These are phyloP conservation scores for Neoboletus subvelutipes DNA, from an alignment of 768 basidiomycete genomes.

Conservation along the genomic window DNA sequence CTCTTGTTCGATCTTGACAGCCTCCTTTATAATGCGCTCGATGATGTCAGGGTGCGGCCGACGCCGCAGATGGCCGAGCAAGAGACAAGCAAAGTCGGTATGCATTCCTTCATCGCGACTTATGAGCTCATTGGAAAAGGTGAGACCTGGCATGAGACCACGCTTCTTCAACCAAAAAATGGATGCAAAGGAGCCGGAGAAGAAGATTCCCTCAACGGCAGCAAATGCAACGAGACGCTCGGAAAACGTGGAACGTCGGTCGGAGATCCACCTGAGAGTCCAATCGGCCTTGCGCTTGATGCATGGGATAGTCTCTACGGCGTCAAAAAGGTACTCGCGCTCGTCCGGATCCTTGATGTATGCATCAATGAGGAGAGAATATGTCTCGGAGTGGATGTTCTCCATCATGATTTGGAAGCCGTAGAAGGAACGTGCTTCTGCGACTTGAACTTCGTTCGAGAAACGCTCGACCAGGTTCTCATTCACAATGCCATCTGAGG, in stretches of 20 bases:
- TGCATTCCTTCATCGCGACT: conserved; percentile 94
- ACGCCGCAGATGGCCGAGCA: conserved; percentile 76
- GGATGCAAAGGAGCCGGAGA: conserved; percentile 87
- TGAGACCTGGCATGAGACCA: conserved; percentile 93
- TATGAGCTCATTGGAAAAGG: conserved; percentile 95
- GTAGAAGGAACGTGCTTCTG: conserved; percentile 93
- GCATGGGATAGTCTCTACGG: conserved; percentile 89
- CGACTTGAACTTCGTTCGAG: conserved; percentile 83
- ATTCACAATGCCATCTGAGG: conserved; percentile 93
- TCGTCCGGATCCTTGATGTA: conserved; percentile 80
- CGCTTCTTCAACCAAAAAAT: conserved; percentile 98
- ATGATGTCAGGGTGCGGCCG: conserved; percentile 79
- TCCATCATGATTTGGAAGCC: conserved; percentile 99
- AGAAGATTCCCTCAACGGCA: conserved; percentile 96
- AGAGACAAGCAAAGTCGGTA: conserved; percentile 91
- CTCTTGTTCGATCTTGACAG: conserved; percentile 81
- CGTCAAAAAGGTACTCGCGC: conserved; percentile 81
- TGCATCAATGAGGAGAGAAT: conserved; percentile 90
- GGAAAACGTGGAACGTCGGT: conserved; percentile 72
- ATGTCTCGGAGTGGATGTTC: conserved; percentile 94
- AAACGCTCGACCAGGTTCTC: conserved; percentile 94
- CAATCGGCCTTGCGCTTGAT: conserved; percentile 91
- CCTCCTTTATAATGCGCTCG: conserved; percentile 70
- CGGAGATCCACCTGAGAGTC: conserved; percentile 90
- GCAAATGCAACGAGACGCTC: conserved; percentile 94